Conservation (phyloP, 1,284 basidiomycete genomes). For the Megacollybia platyphylla region DNA sequence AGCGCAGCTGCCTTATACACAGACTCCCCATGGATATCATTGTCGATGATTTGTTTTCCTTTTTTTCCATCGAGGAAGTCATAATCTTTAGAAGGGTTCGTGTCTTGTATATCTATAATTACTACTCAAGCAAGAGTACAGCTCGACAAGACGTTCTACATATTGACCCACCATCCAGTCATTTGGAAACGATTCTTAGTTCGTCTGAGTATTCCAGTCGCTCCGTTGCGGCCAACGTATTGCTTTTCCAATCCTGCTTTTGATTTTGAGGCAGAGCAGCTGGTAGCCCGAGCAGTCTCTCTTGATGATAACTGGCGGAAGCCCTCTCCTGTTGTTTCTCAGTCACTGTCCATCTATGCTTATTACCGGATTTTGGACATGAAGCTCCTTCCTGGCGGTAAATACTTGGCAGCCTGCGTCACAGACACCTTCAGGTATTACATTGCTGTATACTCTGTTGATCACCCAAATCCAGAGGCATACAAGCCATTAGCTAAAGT, state of each 20-base stretch:
- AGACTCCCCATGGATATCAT: conserved; percentile 27
- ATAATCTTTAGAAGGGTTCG: conserved; percentile 36
- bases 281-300: conserved; percentile 49
- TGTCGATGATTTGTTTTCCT: conserved; percentile 33
- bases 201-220: conserved; percentile 38
- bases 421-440: conserved; percentile 34
- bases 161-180: conserved; percentile 49
- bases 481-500: conserved; percentile 37
- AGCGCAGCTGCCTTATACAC: background rate
- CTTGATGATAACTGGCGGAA: conserved; percentile 46
- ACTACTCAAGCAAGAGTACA: conserved; percentile 11
- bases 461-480: conserved; percentile 30
- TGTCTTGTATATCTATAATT: conserved; percentile 2
- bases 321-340: conserved; percentile 21
- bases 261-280: conserved; percentile 47
- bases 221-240: conserved; percentile 48
- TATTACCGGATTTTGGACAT: conserved; percentile 41
- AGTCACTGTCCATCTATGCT: conserved; percentile 20
- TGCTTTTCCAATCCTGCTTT: conserved; percentile 29
- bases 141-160: conserved; percentile 43
- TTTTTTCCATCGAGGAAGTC: conserved; percentile 41
- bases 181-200: conserved; percentile 58
- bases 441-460: conserved; percentile 42
- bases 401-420: conserved; percentile 52
- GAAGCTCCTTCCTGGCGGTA: conserved; percentile 55